Percentiles rank a stretch among this genome's conserved stretches.
Conservation (phyloP, 352 stramenopile genomes). For the Globisporangium polare region DNA sequence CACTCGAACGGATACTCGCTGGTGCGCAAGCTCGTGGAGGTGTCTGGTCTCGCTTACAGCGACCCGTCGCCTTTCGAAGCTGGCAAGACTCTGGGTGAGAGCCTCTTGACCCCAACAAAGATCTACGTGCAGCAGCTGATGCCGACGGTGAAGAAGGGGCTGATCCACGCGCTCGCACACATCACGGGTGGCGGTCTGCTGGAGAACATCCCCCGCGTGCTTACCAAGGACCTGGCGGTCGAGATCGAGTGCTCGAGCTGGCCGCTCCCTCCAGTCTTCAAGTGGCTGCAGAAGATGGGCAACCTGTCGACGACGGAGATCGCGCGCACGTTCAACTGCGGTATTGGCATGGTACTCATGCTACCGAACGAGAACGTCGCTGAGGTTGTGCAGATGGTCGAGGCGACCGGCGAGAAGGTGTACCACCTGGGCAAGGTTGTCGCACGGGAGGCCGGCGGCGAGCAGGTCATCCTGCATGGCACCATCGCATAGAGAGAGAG, state of each 20-base stretch:
- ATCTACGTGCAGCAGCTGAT: conserved; percentile 96
- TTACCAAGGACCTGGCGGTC: conserved; percentile 90
- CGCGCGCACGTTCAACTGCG: conserved; percentile 98
- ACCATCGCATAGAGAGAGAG: conserved; percentile 49
- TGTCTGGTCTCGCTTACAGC: conserved; percentile 81
- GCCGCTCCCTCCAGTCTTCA: conserved; percentile 95
- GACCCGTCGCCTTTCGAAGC: conserved; percentile 72
- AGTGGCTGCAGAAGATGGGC: conserved; percentile 94
- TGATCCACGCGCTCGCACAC: conserved; percentile 94
- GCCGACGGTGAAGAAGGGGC: conserved; percentile 66
- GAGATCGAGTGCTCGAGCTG: conserved; percentile 91
- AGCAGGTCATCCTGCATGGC: conserved; percentile 86
- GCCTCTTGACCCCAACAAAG: conserved; percentile 95
- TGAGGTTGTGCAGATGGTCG: conserved; percentile 83
- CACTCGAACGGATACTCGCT: conserved; percentile 99
- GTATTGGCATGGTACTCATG: conserved; percentile 98
- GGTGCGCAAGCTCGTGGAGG: conserved; percentile 95
- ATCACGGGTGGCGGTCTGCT: conserved; percentile 98
- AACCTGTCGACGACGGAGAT: conserved; percentile 95
- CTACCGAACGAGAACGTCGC: conserved; percentile 86
- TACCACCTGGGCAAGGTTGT: conserved; percentile 89
- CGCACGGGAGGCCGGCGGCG: conserved; percentile 35
- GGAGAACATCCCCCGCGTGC: conserved; percentile 97
- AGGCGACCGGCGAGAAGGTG: conserved; percentile 85
- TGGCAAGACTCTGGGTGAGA: conserved; percentile 90